Evolutionary conservation across 1,284 basidiomycete genomes (phyloP).

Genomic region (Rhodotorula sp.): DNA sequence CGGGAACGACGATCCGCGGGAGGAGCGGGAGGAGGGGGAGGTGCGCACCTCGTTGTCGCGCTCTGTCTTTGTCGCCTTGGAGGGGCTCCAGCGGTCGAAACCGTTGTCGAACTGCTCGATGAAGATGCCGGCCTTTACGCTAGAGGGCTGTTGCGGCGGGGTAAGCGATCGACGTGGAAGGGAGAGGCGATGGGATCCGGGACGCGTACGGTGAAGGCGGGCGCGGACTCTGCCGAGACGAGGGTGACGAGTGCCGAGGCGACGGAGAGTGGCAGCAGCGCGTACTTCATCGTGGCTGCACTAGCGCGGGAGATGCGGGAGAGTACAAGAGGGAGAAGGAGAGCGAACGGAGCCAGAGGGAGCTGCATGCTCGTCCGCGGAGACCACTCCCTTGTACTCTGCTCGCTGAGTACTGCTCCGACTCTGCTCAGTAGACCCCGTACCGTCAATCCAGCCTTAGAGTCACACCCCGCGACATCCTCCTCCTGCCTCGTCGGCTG

Average conservation of each 20-base stretch:
- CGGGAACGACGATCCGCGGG: too few species aligned
- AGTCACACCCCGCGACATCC: background rate
- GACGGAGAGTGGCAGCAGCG: slow-evolving; percentile 20
- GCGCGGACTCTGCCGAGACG: slow-evolving; percentile 24
- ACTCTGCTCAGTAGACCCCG: background rate
- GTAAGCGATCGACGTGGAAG: background rate
- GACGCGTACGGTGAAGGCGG: slow-evolving; percentile 26
- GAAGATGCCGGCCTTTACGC: slow-evolving; percentile 80
- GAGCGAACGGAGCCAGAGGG: background rate
- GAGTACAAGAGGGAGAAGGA: background rate
- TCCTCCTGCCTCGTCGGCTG: background rate
- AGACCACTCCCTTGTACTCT: too few species aligned
- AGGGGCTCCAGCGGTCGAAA: slow-evolving; percentile 87
- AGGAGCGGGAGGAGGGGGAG: background rate
- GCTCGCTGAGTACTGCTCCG: too few species aligned
- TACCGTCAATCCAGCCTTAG: too few species aligned
- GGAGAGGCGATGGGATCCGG: background rate
- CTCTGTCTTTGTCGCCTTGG: slow-evolving; percentile 96
- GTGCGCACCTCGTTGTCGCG: slow-evolving; percentile 79
- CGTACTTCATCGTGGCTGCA: slow-evolving; percentile 22
- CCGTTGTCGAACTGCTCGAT: slow-evolving; percentile 94
- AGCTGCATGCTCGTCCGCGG: background rate
- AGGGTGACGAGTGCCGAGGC: slow-evolving; percentile 20
- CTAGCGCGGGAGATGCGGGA: background rate
- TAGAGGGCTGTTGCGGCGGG: slow-evolving; percentile 63